These are phyloP conservation scores for Colletotrichum coccodes DNA, from an alignment of 2,329 filamentous ascomycete species.

Conservation along the genomic window DNA sequence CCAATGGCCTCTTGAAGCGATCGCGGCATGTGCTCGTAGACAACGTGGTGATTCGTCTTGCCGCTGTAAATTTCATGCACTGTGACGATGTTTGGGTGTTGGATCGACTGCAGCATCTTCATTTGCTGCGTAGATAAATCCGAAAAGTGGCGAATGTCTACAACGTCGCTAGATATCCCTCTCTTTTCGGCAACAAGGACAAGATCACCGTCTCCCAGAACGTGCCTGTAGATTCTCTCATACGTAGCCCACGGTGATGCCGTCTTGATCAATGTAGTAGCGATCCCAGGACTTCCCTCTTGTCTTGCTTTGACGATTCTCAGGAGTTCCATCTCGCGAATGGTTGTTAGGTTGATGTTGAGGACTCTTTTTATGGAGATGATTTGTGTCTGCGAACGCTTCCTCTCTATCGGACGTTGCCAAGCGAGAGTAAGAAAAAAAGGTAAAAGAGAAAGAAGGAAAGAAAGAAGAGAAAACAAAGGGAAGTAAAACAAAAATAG, in stretches of 20 bases:
- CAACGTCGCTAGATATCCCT: neutral
- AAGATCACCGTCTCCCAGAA: neutral
- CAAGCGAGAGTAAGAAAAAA: neutral
- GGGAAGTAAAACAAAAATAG: neutral
- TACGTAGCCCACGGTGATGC: neutral
- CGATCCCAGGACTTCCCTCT: neutral
- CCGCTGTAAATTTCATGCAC: slow-evolving; percentile 1
- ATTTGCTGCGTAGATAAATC: neutral
- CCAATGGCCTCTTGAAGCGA: neutral
- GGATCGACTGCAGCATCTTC: neutral
- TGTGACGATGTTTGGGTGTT: neutral
- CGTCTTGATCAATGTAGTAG: neutral
- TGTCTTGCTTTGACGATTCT: slow-evolving; percentile 1
- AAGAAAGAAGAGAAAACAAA: neutral
- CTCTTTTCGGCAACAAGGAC: neutral
- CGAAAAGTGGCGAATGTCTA: neutral
- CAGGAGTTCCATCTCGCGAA: neutral
- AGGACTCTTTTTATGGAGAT: neutral
- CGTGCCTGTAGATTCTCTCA: neutral
- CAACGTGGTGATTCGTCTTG: neutral
- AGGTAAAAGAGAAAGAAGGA: neutral
- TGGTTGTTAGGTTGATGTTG: neutral
- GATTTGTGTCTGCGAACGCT: neutral
- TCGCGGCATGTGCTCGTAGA: neutral
- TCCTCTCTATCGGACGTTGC: neutral